Evolutionary conservation across 306 rosid genomes (phyloP), one percentile per base, ranked within the genome.

Genomic region (Rosa persica): DNA sequence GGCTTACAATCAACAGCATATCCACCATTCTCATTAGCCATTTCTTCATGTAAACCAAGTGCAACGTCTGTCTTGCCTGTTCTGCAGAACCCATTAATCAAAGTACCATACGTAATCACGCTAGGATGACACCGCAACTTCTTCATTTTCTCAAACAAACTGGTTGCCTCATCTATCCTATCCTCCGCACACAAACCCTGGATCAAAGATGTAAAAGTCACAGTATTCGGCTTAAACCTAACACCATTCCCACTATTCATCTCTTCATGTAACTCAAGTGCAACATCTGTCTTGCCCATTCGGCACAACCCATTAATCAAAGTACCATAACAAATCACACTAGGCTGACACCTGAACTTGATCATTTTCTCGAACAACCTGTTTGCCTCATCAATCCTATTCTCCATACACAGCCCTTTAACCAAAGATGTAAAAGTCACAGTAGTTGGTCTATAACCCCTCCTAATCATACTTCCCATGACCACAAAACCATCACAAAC

Each of bases 241-340:
- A 77, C 72, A 60, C 47, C 83, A 15, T 70, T 83, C 70, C 79
- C 62, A 11, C 47, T 70, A 12, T 77, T 48, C 89, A 86, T 78
- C 76, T 85, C 85, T 12, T 84, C 83, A 57, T 82, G 87, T 61
- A 86, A 72, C 80, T 67, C 71, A 39, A 86, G 83, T 2, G 85
- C 88, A 78, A 67, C 46, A 23, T 38, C 49, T 11, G 71, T 40
- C n/a, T 86, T 71, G 0, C 89, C 84, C 0, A 75, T 68, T 84
- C 82, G 76, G 74, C 89, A 89, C 73, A 86, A 84, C 9, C 92
- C 89, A 48, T 76, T 79, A 66, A 84, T 79, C 80, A 86, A 73
- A 44, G 83, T 79, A 58, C 72, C 78, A 46, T 44, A 86, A 25
- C 42, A 86, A 30, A 84, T 36, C 17, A 57, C 85, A 76, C 47